Conservation (phyloP, 306 rosid species). For the Vigna nakashimae region DNA sequence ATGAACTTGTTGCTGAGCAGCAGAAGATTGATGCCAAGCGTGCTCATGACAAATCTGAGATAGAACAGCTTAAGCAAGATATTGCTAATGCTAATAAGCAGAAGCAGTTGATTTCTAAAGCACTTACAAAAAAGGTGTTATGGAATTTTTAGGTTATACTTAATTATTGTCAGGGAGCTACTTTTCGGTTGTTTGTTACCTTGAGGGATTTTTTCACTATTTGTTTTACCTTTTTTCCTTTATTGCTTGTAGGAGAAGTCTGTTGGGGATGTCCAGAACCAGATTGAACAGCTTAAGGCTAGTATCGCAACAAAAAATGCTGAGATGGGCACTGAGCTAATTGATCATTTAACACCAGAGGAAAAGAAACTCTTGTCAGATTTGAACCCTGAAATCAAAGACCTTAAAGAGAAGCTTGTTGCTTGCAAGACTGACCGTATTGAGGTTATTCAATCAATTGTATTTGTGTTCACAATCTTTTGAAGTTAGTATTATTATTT, state of each 20-base stretch:
- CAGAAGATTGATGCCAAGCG: slow-evolving; percentile 89
- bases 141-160: slow-evolving; percentile 20
- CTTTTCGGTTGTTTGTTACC: slow-evolving; percentile 17
- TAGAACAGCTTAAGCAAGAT: slow-evolving; percentile 88
- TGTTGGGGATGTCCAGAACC: slow-evolving; percentile 78
- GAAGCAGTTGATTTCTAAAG: slow-evolving; percentile 68
- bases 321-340: slow-evolving; percentile 97
- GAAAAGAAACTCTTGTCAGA: slow-evolving; percentile 83
- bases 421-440: slow-evolving; percentile 86
- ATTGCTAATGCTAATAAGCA: slow-evolving; percentile 88
- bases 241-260: slow-evolving; percentile 81
- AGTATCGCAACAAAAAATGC: slow-evolving; percentile 80
- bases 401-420: slow-evolving; percentile 84
- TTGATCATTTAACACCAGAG: slow-evolving; percentile 90
- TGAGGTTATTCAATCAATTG: slow-evolving; percentile 68
- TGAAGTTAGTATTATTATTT: slow-evolving; percentile 29
- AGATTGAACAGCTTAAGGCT: slow-evolving; percentile 88
- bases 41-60: slow-evolving; percentile 75
- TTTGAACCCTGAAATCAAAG: slow-evolving; percentile 89
- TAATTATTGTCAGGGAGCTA: slow-evolving; percentile 5
- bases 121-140: slow-evolving; percentile 81
- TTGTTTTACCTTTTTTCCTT: slow-evolving; percentile 45
- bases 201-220: slow-evolving; percentile 30
- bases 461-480: slow-evolving; percentile 3
- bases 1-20: slow-evolving; percentile 87